These are phyloP conservation scores for Ustilago curta DNA, from an alignment of 1,284 basidiomycete species.

Conservation along the genomic window DNA sequence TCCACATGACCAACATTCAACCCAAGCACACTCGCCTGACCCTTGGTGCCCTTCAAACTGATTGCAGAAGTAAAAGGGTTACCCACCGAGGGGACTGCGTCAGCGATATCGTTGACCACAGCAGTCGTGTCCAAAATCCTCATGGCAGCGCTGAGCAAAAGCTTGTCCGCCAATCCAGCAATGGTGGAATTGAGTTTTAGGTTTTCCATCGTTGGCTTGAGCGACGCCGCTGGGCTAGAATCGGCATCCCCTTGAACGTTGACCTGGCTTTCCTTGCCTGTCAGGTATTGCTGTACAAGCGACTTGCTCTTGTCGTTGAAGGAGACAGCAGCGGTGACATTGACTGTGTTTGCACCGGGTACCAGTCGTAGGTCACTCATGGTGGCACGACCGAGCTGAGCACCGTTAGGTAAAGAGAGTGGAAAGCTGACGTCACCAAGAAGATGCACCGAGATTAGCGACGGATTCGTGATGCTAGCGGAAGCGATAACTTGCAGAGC, in stretches of 20 bases:
- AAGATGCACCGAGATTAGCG: conserved; percentile 74
- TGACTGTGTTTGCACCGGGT: conserved; percentile 53
- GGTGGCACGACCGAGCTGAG: conserved; percentile 35
- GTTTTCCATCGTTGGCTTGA: neutral
- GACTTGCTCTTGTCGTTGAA: conserved; percentile 14
- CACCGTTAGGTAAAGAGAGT: conserved; percentile 72
- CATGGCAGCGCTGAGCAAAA: conserved; percentile 74
- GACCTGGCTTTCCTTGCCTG: conserved; percentile 4
- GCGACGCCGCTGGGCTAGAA: conserved; percentile 6
- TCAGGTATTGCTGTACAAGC: conserved; percentile 11
- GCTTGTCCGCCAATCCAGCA: conserved; percentile 75
- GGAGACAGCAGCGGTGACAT: conserved; percentile 45
- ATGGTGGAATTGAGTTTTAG: conserved; percentile 75
- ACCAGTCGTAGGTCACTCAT: conserved; percentile 48
- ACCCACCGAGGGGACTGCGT: conserved; percentile 76
- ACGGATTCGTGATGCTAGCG: conserved; percentile 76
- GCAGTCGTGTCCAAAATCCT: conserved; percentile 78
- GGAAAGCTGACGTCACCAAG: conserved; percentile 71
- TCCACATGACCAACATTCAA: conserved; percentile 77
- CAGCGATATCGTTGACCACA: conserved; percentile 75
- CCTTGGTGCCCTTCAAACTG: conserved; percentile 75
- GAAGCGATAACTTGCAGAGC: conserved; percentile 76
- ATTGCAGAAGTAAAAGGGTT: conserved; percentile 79
- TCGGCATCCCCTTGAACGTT: conserved; percentile 3
- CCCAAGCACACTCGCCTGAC: conserved; percentile 76